Evolutionary conservation across 1,139 yeast genomes (phyloP).

Genomic region (Wickerhamomyces sp.): DNA sequence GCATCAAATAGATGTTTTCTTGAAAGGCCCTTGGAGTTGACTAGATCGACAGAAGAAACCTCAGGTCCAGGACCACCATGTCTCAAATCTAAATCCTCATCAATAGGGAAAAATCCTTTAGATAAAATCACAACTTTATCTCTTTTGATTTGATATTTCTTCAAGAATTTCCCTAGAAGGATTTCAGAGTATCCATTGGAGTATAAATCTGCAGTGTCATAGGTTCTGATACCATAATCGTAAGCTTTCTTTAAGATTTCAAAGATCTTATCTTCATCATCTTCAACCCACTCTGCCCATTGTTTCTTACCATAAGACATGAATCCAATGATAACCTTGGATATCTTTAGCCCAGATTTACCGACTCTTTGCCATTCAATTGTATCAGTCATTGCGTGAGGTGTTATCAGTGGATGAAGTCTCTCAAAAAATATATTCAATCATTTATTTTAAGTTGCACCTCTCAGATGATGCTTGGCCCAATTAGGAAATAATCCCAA

Average conservation of each 20-base stretch:
- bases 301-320: conserved; percentile 47
- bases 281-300: conserved; percentile 48
- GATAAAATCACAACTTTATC: conserved; percentile 44
- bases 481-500: too few relatives aligned
- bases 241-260: conserved; percentile 45
- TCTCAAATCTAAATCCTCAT: conserved; percentile 24
- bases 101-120: conserved; percentile 33
- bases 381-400: background rate
- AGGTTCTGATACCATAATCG: conserved; percentile 48
- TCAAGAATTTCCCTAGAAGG: conserved; percentile 39
- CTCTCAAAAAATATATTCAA: too few relatives aligned
- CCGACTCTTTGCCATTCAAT: conserved; percentile 17
- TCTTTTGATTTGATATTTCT: conserved; percentile 38
- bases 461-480: too few relatives aligned
- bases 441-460: too few relatives aligned
- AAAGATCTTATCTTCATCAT: conserved; percentile 37
- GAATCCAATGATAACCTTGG: conserved; percentile 53
- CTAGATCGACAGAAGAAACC: conserved; percentile 24
- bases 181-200: conserved; percentile 42
- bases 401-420: background rate
- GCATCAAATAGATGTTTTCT: conserved; percentile 54
- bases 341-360: conserved; percentile 47
- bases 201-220: conserved; percentile 48
- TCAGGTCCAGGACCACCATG: conserved; percentile 13
- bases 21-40: conserved; percentile 43